These are phyloP conservation scores for Glaciozyma antarctica DNA, from an alignment of 768 basidiomycete genomes.

Conservation along the genomic window DNA sequence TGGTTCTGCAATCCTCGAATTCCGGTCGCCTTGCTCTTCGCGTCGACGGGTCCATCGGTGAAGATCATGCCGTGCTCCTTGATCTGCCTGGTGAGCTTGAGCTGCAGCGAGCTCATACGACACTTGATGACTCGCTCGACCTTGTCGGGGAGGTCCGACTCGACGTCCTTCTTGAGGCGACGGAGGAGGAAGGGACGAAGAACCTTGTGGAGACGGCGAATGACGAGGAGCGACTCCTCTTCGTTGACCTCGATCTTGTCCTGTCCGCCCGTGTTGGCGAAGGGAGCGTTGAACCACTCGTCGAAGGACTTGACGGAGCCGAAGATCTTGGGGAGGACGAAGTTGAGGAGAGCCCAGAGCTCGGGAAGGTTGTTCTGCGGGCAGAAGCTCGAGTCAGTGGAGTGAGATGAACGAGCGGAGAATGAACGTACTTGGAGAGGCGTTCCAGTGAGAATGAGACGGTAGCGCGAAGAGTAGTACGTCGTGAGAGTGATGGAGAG, in stretches of 20 bases:
- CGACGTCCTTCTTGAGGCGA: conserved; percentile 86
- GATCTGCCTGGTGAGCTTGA: conserved; percentile 43
- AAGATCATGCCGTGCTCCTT: conserved; percentile 65
- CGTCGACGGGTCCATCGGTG: conserved; percentile 29
- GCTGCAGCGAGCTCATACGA: conserved; percentile 49
- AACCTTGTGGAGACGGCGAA: conserved; percentile 69
- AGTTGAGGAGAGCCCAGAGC: conserved; percentile 91
- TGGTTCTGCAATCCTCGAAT: conserved; percentile 89
- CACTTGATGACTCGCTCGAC: conserved; percentile 67
- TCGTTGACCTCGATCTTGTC: conserved; percentile 99
- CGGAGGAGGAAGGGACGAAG: conserved; percentile 93
- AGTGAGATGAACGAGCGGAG: neutral
- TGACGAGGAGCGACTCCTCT: conserved; percentile 97
- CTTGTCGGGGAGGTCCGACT: conserved; percentile 67
- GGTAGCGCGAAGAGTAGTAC: conserved; percentile 72
- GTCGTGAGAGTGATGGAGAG: conserved; percentile 47
- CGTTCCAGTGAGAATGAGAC: conserved; percentile 93
- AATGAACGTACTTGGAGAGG: conserved; percentile 70
- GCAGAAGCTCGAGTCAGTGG: conserved; percentile 48
- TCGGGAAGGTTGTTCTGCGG: conserved; percentile 87
- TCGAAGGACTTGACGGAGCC: conserved; percentile 99
- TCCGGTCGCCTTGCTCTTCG: conserved; percentile 57
- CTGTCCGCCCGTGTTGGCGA: conserved; percentile 92
- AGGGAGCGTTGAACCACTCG: conserved; percentile 99
- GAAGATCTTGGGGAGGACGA: conserved; percentile 95